Base-by-base conservation (phyloP, 2,329 filamentous ascomycete genomes). In the Colletotrichum sp. region DNA sequence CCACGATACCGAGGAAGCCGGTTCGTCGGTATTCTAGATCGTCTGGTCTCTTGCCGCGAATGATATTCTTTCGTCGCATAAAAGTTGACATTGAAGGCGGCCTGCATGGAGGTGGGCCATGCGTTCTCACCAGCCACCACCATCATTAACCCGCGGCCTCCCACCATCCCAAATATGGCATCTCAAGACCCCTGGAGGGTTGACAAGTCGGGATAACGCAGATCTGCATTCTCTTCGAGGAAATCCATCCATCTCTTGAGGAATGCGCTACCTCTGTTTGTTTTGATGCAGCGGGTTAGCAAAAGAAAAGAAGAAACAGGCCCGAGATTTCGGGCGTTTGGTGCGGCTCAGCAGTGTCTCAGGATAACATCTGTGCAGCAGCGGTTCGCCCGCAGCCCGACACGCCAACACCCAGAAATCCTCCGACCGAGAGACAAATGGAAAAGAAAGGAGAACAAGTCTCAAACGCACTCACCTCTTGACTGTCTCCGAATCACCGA, bases 401-500 rank as follows among this genome's bases (percentile, higher is more conserved):
- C 65, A 13, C 28, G 59, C 59, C 59, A 34, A 34, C 30, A 63
- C 49, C 65, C 60, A 39, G 26, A 28, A 72, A 71, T 62, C 30
- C 28, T 52, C 44, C 44, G n/a, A 52, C 44, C 44, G 44, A 52
- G 44, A 52, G n/a, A 34, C 32, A 26, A 12, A 64, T 77, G 68
- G 60, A 65, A 77, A 70, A 21, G 36, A 49, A 55, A 76, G 76
- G 64, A 66, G 70, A 69, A 72, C 69, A 78, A 63, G 59, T 76
- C 76, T 63, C 71, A 76, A 59, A 65, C 67, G 32, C 76, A 92
- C 95, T 91, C 88, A 98, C 95, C 91, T 93, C 85, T 94, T 93
- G 71, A 98, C 95, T 5, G 96, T 99, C 83, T 98, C 97, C 75
- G 95, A 97, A 84, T 99, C 97, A 60, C 96, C 97, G 81, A 98